Evolutionary conservation across 208 protist genomes (phyloP), one percentile per base, ranked within the genome.

Genomic region (Trypanosoma avium): DNA sequence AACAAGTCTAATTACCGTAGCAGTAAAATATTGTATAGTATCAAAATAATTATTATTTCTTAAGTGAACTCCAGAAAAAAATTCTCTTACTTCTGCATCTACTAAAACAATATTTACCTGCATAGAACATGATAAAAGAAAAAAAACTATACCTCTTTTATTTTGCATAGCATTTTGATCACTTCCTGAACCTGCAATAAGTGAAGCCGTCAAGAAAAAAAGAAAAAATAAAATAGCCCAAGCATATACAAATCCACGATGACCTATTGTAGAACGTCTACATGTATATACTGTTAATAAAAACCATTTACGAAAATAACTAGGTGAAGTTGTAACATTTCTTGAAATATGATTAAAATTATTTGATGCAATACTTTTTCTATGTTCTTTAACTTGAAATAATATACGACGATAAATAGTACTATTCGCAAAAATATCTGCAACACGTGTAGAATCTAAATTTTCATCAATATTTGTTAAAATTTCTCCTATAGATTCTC

Each of bases 401-500:
- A 36, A 50, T 52, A 82, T 36, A 19, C 59, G 30, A 26, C 57
- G 60, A 15, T 70, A 62, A 13, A 38, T 52, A 10, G 27, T 30
- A 26, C 67, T 79, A 24, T 61, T 55, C 8, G 24, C 47, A 56
- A 82, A 83, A 12, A 4, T 53, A 10, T 30, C 29, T 13, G 73
- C 58, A 4, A 78, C 32, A 38, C 55, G 42, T 22, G 61, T 36
- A 5, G 77, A 61, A n/a, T 64, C 55, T n/a, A 33, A 52, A 8
- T 48, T 56, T 60, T 79, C 73, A 22, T 87, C 77, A 27, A 75
- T 69, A 45, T 73, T 67, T 0, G 68, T 64, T 19, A 87, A 61
- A 6, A 87, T 63, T 35, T 87, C 81, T 17, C 69, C 71, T 38
- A 87, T 48, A n/a, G 70, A 60, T 54, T 87, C 81, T 5, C 67